These are phyloP conservation scores for Mortierella antarctica DNA, from an alignment of 192 early-diverging fungal species.

Conservation along the genomic window DNA sequence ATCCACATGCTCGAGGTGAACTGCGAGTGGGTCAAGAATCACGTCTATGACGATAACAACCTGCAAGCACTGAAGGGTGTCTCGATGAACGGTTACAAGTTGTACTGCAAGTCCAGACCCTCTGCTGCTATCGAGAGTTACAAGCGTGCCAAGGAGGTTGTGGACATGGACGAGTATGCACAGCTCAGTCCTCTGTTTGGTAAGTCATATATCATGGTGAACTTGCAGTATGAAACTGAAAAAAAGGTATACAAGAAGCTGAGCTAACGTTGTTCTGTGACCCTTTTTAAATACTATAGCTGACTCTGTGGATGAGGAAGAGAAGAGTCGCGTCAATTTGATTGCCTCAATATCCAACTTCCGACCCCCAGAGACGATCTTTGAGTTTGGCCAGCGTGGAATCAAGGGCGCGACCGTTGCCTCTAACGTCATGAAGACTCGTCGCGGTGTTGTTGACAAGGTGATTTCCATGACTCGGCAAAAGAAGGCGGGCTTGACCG, in stretches of 20 bases:
- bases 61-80: conserved; percentile 73
- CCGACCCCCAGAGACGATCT: conserved; percentile 92
- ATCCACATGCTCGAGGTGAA: conserved; percentile 73
- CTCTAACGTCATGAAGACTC: conserved; percentile 74
- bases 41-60: conserved; percentile 68
- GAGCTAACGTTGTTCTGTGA: background rate
- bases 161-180: conserved; percentile 62
- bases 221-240: no score
- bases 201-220: conserved; percentile 20
- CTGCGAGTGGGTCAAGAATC: conserved; percentile 77
- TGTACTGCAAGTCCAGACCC: conserved; percentile 87
- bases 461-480: conserved; percentile 56
- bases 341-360: conserved; percentile 83
- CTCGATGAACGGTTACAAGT: conserved; percentile 86
- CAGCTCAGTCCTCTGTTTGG: conserved; percentile 86
- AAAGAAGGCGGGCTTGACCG: conserved; percentile 44
- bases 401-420: conserved; percentile 76
- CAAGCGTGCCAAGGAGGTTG: conserved; percentile 86
- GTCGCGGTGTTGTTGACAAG: conserved; percentile 61
- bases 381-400: conserved; percentile 92
- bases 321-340: conserved; percentile 75
- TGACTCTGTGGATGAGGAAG: conserved; percentile 60
- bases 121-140: conserved; percentile 88
- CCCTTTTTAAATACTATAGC: conserved; percentile 4
- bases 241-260: background rate